Evolutionary conservation across 2,329 filamentous ascomycete species (phyloP), one percentile per base, ranked within the genome.

Genomic region (Phoma herbarum): DNA sequence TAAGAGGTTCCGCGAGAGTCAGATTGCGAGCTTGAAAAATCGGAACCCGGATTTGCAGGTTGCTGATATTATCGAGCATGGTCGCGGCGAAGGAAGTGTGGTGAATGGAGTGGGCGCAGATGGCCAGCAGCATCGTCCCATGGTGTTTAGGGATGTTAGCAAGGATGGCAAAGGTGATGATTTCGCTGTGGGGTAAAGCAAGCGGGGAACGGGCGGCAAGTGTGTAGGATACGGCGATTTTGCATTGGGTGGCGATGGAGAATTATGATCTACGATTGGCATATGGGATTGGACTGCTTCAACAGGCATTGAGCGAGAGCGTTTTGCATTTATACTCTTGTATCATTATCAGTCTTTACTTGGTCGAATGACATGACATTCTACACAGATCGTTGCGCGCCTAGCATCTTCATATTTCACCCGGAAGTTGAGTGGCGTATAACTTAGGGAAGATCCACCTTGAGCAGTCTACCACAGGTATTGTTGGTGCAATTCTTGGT

Each of bases 11-110:
- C 66, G 66, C 26, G 73, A 78, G 43, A 67, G 65, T n/a, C 76
- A 78, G 62, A 74, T 76, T 62, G 72, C 75, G 37, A 75, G 75
- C 35, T 46, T 77, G 18, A 75, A 72, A 63, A 78, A 78, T 51
- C 61, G 69, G 1, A 73, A 73, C 52, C 69, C 73, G 7, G 65
- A 66, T 33, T 14, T 59, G 31, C 56, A 59, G 16, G 50, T 59
- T 3, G 50, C 50, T 4, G 56, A 59, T 35, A n/a, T 46, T 2
- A 46, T 59, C 10, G 45, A 59, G 26, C 31, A 59, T 29, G 41
- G 51, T 0, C 26, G 39, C 20, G 33, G 18, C 1, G 42, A n/a
- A 2, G 42, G 26, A 2, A 9, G 5, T 4, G 26, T 9, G 26
- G 16, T 4, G 28, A 25, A 37, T 18, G 44, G 20, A 4, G 20